Evolutionary conservation across 192 early-diverging fungal genomes (phyloP).

Genomic region (Coemansia sp.): DNA sequence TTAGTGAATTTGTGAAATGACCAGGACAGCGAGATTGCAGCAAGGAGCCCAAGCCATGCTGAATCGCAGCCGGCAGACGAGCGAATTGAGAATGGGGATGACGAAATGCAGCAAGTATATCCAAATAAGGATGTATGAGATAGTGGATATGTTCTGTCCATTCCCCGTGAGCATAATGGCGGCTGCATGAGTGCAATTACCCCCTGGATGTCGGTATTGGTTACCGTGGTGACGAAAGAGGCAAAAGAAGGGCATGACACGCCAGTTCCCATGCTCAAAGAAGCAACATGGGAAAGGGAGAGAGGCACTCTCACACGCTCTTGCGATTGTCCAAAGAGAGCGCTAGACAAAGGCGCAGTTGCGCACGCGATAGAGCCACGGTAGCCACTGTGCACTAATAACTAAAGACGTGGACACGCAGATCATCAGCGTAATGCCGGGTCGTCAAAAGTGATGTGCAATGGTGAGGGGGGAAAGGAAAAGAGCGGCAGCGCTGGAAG

Average conservation of each 20-base stretch:
- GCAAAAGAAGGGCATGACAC: neutral
- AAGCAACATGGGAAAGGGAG: neutral
- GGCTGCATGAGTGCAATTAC: neutral
- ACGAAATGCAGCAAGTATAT: neutral
- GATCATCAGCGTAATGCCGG: neutral
- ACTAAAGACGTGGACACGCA: neutral
- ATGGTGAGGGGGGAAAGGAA: neutral
- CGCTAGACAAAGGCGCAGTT: neutral
- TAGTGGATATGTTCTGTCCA: neutral
- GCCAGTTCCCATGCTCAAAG: neutral
- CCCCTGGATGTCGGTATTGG: neutral
- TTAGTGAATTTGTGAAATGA: neutral
- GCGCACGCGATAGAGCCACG: neutral
- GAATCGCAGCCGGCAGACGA: neutral
- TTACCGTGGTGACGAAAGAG: constrained; percentile 8
- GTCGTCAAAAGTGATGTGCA: neutral
- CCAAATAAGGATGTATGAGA: neutral
- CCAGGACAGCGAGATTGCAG: neutral
- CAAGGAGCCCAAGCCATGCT: neutral
- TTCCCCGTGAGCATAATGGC: constrained; percentile 1
- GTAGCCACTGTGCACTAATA: neutral
- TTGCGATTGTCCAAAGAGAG: neutral
- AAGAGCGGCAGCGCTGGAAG: neutral
- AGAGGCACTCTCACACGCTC: neutral
- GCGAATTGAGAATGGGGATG: neutral